Base-by-base conservation (phyloP, 257 asterid species). In the Schizonepeta tenuifolia region DNA sequence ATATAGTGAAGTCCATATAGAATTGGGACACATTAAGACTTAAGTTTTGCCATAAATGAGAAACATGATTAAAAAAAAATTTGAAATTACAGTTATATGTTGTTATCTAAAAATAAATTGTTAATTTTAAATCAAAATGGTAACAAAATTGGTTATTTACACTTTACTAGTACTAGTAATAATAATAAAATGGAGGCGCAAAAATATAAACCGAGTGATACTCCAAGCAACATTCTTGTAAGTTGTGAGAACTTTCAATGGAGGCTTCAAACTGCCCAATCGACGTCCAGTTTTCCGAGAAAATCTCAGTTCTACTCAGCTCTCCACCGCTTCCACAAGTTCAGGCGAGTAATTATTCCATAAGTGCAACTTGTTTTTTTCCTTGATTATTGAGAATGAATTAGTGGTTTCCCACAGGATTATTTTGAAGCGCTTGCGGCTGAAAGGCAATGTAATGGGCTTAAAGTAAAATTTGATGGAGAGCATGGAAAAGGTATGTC, bases 401-500 rank as follows among this genome's bases (percentile, higher is more conserved):
- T 38, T 36, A 70, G 38, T 40, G 22, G 40, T 67, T 58, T 58
- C 28, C 56, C 12, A 38, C 87, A 93, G 97, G 86, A 87, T 38
- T 89, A 93, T 74, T 92, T 81, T 60, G 78, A 80, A 71, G 85
- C 80, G 33, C 89, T 92, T 62, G 41, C 85, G 67, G 72, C 87
- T n/a, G 70, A 72, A 46, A 82, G 92, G 75, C 73, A 78, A 71
- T 86, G 80, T 71, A 28, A 68, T 58, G 82, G 81, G n/a, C 58
- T 92, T n/a, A 80, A 75, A 77, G 94, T 92, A n/a, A 86, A 79
- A 40, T 74, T 81, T 56, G 84, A 81, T 71, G 87, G 84, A 10
- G 73, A 76, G 58, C 60, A 84, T 43, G 98, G 97, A 43, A 92
- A 90, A 84, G 96, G 98, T 88, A 65, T 0, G n/a, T 22, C 46